A percentile compares a stretch with the other conserved stretches of the same genome.
Conservation (phyloP, 495 filamentous ascomycete species). For the Pseudoneurospora amorphoporcata region DNA sequence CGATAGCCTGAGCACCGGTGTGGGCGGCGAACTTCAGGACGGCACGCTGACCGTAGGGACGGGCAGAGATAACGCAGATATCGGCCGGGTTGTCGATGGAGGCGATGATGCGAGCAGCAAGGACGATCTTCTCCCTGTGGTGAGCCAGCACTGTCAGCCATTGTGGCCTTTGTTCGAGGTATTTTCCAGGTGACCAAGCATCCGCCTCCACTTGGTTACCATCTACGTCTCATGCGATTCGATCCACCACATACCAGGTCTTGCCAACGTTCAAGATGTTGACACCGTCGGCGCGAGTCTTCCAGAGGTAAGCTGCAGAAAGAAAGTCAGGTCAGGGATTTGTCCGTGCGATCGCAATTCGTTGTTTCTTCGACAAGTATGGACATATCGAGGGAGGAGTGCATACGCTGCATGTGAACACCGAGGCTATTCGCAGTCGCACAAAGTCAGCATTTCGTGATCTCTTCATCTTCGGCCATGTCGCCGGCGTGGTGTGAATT, state of each 20-base stretch:
- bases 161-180: background rate
- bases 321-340: constrained; percentile 7
- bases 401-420: constrained; percentile 81
- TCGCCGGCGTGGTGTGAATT: background rate
- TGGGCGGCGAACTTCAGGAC: constrained; percentile 98
- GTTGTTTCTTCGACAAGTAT: background rate
- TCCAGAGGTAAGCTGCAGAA: constrained; percentile 76
- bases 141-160: background rate
- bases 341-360: background rate
- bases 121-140: constrained; percentile 94
- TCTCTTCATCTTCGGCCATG: background rate
- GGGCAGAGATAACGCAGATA: constrained; percentile 97
- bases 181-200: background rate
- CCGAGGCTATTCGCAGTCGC: constrained; percentile 45
- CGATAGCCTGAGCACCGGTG: constrained; percentile 95
- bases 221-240: background rate
- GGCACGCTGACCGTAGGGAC: constrained; percentile 97
- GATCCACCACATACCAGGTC: constrained; percentile 72
- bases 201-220: background rate
- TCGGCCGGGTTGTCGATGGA: constrained; percentile 99
- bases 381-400: background rate
- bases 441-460: constrained; percentile 9
- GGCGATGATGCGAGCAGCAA: constrained; percentile 96
- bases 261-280: constrained; percentile 99
- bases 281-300: constrained; percentile 94